Percentiles rank a stretch among this genome's conserved stretches.
Evolutionary conservation across 108 stramenopile genomes (phyloP).

Genomic region (Skeletonema tropicum): DNA sequence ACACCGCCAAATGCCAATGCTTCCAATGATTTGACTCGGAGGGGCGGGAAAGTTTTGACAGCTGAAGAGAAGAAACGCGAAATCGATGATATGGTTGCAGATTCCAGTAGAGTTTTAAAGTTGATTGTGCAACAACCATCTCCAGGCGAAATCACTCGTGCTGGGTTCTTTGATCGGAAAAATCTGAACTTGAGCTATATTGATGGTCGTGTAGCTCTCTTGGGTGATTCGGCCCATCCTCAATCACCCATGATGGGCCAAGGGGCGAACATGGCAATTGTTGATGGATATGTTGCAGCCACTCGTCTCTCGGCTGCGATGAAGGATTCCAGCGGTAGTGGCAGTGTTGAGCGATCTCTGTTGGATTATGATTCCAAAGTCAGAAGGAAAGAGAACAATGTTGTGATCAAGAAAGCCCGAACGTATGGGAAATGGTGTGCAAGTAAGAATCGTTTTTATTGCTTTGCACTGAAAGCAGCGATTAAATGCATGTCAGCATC

Average conservation of each 20-base stretch:
- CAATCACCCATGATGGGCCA: constrained; percentile 43
- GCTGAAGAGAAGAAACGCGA: constrained; percentile 20
- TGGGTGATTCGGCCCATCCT: constrained; percentile 33
- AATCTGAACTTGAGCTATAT: constrained; percentile 28
- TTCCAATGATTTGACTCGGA: constrained; percentile 25
- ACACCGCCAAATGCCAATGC: background rate
- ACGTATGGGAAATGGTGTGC: constrained; percentile 1
- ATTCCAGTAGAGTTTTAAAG: background rate
- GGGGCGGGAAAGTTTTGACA: constrained; percentile 15
- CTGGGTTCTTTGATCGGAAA: constrained; percentile 36
- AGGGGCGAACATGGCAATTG: constrained; percentile 42
- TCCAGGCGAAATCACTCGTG: constrained; percentile 27
- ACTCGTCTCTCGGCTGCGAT: constrained; percentile 1
- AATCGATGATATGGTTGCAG: background rate
- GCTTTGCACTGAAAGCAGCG: background rate
- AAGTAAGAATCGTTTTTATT: constrained; percentile 8
- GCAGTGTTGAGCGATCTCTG: constrained; percentile 9
- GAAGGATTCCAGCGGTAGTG: background rate
- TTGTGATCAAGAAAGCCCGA: constrained; percentile 5
- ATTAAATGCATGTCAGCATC: constrained; percentile 3
- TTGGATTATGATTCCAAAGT: constrained; percentile 4
- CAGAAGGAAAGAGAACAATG: constrained; percentile 1
- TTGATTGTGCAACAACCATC: constrained; percentile 10
- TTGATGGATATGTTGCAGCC: constrained; percentile 30
- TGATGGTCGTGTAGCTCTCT: constrained; percentile 24